phyloP scores from a whole-genome alignment of 2,329 filamentous ascomycete genomes.

The Sporothrix schenckii region DNA sequence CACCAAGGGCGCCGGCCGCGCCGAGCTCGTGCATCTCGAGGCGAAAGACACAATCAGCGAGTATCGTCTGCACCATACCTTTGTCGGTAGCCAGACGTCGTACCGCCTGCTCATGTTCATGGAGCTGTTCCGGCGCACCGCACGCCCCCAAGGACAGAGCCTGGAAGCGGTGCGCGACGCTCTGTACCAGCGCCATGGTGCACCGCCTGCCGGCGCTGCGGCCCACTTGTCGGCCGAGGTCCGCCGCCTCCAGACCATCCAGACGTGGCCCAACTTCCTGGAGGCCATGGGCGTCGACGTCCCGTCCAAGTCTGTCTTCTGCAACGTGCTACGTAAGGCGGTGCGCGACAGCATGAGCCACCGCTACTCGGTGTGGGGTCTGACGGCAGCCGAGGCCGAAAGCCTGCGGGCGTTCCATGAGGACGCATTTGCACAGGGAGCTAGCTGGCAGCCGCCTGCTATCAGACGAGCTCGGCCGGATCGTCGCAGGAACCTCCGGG shows the following conservation, averaged over 20 bases:
- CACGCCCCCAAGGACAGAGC: constrained; percentile 42
- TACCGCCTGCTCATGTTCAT: constrained; percentile 59
- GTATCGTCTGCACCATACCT: constrained; percentile 54
- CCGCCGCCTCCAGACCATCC: constrained; percentile 48
- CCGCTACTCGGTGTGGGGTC: constrained; percentile 40
- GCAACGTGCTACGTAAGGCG: constrained; percentile 42
- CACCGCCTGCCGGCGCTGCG: constrained; percentile 48
- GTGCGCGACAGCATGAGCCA: constrained; percentile 43
- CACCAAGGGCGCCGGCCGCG: constrained; percentile 41
- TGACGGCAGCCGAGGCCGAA: constrained; percentile 8
- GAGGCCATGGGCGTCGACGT: constrained; percentile 48
- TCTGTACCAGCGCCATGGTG: constrained; percentile 52
- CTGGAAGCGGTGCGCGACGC: constrained; percentile 48
- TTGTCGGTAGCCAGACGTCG: constrained; percentile 50
- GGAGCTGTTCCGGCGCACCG: constrained; percentile 53
- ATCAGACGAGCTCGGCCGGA: background rate
- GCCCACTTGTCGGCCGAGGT: constrained; percentile 48
- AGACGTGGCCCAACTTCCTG: constrained; percentile 50
- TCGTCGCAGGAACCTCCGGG: background rate
- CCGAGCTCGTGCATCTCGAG: constrained; percentile 54
- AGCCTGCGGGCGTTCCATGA: constrained; percentile 19
- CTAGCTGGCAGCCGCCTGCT: background rate
- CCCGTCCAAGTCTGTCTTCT: constrained; percentile 41
- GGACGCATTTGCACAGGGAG: background rate
- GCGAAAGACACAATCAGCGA: constrained; percentile 44